A percentile compares a stretch with the other conserved stretches of the same genome.
Evolutionary conservation across 2,329 filamentous ascomycete genomes (phyloP).

Genomic region (Magnaporthiopsis incrustans): DNA sequence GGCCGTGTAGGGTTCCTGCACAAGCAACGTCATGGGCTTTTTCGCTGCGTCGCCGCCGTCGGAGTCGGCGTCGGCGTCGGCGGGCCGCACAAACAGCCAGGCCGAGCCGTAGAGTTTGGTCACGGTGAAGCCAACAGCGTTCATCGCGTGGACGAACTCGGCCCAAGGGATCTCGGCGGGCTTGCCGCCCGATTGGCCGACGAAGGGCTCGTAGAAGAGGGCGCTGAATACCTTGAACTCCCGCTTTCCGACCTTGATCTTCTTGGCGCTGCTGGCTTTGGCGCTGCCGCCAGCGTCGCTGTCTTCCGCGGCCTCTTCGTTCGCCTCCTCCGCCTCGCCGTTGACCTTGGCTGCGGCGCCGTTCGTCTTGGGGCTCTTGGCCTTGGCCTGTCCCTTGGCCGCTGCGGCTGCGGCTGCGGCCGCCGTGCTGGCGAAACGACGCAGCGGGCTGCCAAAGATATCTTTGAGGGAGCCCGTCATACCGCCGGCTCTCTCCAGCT

Average conservation of each 20-base stretch:
- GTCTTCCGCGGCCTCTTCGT: background rate
- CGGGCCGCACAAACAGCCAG: slow-evolving; percentile 12
- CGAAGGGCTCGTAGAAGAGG: slow-evolving; percentile 10
- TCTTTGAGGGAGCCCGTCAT: slow-evolving; percentile 9
- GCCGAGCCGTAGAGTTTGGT: slow-evolving; percentile 11
- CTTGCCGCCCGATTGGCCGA: slow-evolving; percentile 1
- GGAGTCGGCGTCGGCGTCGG: background rate
- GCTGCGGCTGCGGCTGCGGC: background rate
- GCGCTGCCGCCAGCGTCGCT: background rate
- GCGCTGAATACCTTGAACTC: slow-evolving; percentile 11
- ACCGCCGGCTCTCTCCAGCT: slow-evolving; percentile 9
- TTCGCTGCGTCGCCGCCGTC: background rate
- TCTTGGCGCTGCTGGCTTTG: background rate
- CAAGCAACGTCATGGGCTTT: background rate
- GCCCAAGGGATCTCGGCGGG: slow-evolving; percentile 11
- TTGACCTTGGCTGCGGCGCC: background rate
- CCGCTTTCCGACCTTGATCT: slow-evolving; percentile 8
- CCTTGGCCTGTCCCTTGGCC: background rate
- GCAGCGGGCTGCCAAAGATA: slow-evolving; percentile 7
- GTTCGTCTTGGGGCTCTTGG: background rate
- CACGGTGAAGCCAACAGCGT: slow-evolving; percentile 7
- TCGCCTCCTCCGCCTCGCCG: background rate
- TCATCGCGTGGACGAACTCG: slow-evolving; percentile 12
- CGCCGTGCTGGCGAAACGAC: background rate
- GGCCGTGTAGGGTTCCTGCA: slow-evolving; percentile 7